Base-by-base conservation (phyloP, 306 rosid genomes). In the Vigna trinervia region DNA sequence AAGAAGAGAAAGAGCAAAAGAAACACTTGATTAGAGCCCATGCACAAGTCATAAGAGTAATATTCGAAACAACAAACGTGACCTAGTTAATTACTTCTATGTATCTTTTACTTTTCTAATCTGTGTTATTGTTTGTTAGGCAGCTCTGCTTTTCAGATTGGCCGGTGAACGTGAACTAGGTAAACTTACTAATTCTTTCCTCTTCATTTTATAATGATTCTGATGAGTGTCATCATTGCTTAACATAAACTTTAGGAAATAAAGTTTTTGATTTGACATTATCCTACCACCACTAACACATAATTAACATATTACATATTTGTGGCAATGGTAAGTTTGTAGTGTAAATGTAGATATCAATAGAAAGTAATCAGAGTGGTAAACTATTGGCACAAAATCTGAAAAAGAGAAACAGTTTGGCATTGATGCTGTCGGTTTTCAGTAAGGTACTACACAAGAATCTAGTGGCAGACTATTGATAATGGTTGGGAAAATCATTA, bases 11-110 rank as follows among this genome's bases (percentile, higher is more conserved):
- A 78, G 93, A 86, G 48, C 85, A 84, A 53, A 89, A 94, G 74
- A 89, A 87, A 79, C 80, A 88, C 84, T 84, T 92, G 95, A 92
- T 95, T 77, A 90, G 99, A 86, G 88, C 99, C 69, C 99, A 90
- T 81, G 96, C 99, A 70, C 99, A 95, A 92, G 99, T 92, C 89
- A 87, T 95, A 71, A 86, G 99, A 82, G 99, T 95, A 95, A 89
- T 82, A 79, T 63, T 81, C 64, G 5, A 76, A 80, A 59, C 19
- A 34, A 75, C 50, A 57, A 72, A 51, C 34, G 13, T 30, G 51
- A 84, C 34, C 51, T 28, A 20, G 23, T 51, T 62, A 45, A 26
- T 34, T 52, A 12, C 63, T 68, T 66, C 63, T 58, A 38, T 26
- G 30, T 8, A 3, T 70, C 62, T 48, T 83, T 3, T 28, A 56